Evolutionary conservation across 192 early-diverging fungal species (phyloP).

Genomic region (Coemansia asiatica): DNA sequence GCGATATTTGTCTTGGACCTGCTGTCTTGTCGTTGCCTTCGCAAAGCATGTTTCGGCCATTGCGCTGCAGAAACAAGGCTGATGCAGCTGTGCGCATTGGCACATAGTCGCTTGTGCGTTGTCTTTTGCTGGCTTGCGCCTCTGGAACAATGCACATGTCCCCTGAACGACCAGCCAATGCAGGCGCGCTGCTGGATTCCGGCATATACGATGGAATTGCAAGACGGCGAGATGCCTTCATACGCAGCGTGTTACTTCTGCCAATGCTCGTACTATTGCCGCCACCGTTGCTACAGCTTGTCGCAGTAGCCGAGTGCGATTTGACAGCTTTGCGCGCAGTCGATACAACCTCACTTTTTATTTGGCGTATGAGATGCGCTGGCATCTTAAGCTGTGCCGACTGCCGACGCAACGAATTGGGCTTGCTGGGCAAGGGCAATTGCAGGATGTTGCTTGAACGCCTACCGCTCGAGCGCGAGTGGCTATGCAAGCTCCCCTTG

Average conservation of each 20-base stretch:
- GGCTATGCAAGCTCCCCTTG: background rate
- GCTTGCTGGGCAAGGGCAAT: background rate
- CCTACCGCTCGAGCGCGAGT: slow-evolving; percentile 6
- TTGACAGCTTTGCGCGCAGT: slow-evolving; percentile 19
- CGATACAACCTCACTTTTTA: slow-evolving; percentile 50
- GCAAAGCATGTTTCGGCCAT: slow-evolving; percentile 13
- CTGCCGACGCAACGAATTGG: slow-evolving; percentile 3
- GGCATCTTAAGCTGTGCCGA: slow-evolving; percentile 38
- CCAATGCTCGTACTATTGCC: slow-evolving; percentile 7
- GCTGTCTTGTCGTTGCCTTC: background rate
- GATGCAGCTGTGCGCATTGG: slow-evolving; percentile 14
- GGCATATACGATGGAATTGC: background rate
- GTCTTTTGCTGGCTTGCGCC: slow-evolving; percentile 30
- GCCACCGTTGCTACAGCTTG: slow-evolving; percentile 5
- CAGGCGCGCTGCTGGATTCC: background rate
- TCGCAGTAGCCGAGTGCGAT: slow-evolving; percentile 13
- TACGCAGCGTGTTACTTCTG: slow-evolving; percentile 13
- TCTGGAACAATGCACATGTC: slow-evolving; percentile 5
- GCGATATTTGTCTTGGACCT: background rate
- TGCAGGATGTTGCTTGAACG: slow-evolving; percentile 5
- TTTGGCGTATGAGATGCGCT: slow-evolving; percentile 38
- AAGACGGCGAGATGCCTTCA: background rate
- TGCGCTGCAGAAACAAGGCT: slow-evolving; percentile 4
- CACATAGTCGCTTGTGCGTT: slow-evolving; percentile 15
- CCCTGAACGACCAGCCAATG: background rate